Base-by-base conservation (phyloP, 352 stramenopile genomes). In the Phytophthora sp. region DNA sequence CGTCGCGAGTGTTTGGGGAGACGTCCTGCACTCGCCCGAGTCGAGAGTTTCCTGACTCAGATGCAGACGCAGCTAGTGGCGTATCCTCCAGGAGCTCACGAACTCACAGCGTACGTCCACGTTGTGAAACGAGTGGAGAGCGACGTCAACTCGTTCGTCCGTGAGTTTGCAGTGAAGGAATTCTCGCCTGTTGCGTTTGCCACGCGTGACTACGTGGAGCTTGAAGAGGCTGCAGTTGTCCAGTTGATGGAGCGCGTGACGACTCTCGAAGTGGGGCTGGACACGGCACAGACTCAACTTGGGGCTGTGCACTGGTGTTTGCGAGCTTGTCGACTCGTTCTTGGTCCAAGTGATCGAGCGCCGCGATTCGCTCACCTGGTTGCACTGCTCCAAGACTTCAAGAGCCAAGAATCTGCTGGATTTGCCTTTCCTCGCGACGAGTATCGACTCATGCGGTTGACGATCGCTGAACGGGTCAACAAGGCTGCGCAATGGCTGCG, bases 251-350 rank as follows among this genome's bases (percentile, higher is more conserved):
- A 77, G 26, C 79, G 84, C 45, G 59, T 93, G 39, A 88, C 82
- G 8, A 65, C 57, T 8, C 63, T 93, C 2, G 82, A 93, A 52
- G 57, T 93, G 16, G 67, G 73, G 30, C 60, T 91, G 11, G 85
- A 95, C 16, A 65, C 56, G 12, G 71, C 77, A 12, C 73, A 88
- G 15, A 59, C 67, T 13, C 82, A 76, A n/a, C 57, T 95, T 27
- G 76, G 65, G 13, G 77, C 84, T 20, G 77, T 93, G 29, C 86
- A 95, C 44, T 95, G 86, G 86, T 93, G 82, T 39, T 63, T 95
- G 29, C 80, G 83, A 4, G 86, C 86, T 9, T 95, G 84, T 47
- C 58, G 74, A 36, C 71, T 93, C 18, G 83, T 93, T 1, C 73
- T 95, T 0, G 71, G 68, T 1, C 79, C 69, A 12, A 62, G 57